Evolutionary conservation across 805 yeast genomes (phyloP), one percentile per base, ranked within the genome.

Genomic region (Cyberlindnera galapagoensis): DNA sequence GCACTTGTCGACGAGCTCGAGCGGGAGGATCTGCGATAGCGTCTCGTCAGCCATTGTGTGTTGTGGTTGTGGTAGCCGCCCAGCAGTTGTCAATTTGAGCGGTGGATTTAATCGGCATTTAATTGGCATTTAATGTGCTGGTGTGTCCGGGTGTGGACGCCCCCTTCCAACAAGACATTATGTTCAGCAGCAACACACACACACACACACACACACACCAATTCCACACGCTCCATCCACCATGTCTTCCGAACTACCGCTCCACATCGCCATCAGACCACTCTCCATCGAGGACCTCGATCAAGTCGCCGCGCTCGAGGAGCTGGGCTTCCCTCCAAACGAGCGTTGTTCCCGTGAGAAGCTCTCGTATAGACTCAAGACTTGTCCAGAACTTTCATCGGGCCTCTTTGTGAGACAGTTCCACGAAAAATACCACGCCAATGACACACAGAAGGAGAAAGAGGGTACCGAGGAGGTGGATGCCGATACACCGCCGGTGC

Each of bases 351-450:
- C 83, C 9, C 51, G 49, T n/a, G 85, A 76, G 31, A 77, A 71
- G 43, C 57, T 76, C 34, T 62, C 60, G 42, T 90, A 84, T 62
- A 69, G 97, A 46, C 65, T 90, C 42, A 68, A 69, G 2, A 75
- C 64, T 4, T 88, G 97, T 54, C 97, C 97, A 8, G 98, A 90
- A 56, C 70, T 90, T 36, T 76, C 92, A 43, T 75, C 88, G 6
- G 97, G 97, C 3, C 66, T 92, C 35, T 92, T 90, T 51, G 66
- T 86, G 31, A 68, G 95, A 51, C 74, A 74, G 35, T 81, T 80
- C 57, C 42, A 19, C 44, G 41, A 30, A 17, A 36, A 38, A 32
- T 35, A 36, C 16, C 41, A 39, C 17, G 33, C 36, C 30, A 30
- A 33, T 12, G 46, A 43, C 30, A 23, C 19, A 3, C 32, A 33